Evolutionary conservation across 2,329 filamentous ascomycete species (phyloP), one percentile per base, ranked within the genome.

Genomic region (Calonectria pseudoreteaudii): DNA sequence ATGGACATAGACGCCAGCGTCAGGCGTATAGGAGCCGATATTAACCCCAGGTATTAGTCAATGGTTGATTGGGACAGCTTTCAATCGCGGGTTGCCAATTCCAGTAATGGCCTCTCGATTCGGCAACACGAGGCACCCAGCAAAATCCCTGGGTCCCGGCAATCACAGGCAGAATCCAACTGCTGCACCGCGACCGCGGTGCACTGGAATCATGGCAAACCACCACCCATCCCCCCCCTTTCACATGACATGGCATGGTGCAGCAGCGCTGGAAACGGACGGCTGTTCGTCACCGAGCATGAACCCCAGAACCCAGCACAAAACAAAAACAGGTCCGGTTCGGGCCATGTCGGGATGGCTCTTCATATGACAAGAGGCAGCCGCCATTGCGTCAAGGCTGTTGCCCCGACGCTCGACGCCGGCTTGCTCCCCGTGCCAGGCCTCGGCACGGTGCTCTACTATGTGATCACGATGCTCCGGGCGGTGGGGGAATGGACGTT

Each of bases 301-400:
- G 56, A 62, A 62, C 56, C 56, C 36, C 56, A 62, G 34, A 62
- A 62, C 56, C 56, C 56, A 44, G 66, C 26, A 47, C n/a, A 53
- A 67, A 53, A 50, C 44, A 31, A 38, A 13, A 11, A 34, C 53
- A 68, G 58, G 58, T 52, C 50, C 71, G 71, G 49, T 28, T 71
- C 71, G 71, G 71, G 53, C 31, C 68, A 64, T 68, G 36, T 73
- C 71, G 71, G 71, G 34, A 34, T n/a, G 13, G 13, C 36, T 38
- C 16, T 62, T 62, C 56, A 62, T 62, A 62, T 62, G 56, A 62
- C 31, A 62, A 62, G 56, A 41, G 34, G 56, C 56, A 62, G 34
- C 34, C 52, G 52, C 52, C 34, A 62, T 62, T 62, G 30, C 52
- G 52, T 56, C 34, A 14, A 30, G 38, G 53, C 31, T 68, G n/a